Base-by-base conservation (phyloP, 345 rosid species). In the Populus nigra region DNA sequence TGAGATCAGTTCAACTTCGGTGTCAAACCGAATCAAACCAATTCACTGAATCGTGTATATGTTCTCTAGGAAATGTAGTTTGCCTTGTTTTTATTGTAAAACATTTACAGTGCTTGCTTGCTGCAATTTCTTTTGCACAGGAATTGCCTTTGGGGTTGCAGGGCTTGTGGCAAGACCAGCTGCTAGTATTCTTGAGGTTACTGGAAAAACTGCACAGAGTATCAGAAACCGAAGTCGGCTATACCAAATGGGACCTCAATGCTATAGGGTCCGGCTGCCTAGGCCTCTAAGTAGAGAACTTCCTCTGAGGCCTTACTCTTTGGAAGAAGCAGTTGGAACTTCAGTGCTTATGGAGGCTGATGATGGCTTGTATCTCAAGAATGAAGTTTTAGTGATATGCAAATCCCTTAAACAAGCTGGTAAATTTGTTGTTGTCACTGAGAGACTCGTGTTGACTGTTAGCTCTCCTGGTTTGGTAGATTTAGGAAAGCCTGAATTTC, bases 81-180 rank as follows among this genome's bases (percentile, higher is more conserved):
- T 68, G 50, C 50, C 17, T 45, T 45, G 17, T 45, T 45, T 45
- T 45, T 45, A 45, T 45, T 45, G 50, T 4, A 45, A 45, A 45
- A 13, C 33, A 11, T 55, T 59, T 33, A 73, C 22, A 59, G 33
- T n/a, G 27, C 57, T 80, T 67, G 70, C 79, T 23, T 27, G 35
- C 35, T 65, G 68, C 43, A 66, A 23, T 72, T 50, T 49, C 31
- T 22, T 79, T 35, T 12, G 29, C 67, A 69, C 85, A 95, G 99
- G 98, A 76, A 77, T 92, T 68, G 99, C 96, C 27, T 78, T 90
- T 68, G 99, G 99, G 78, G 86, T 95, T 13, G 89, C 99, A n/a
- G 94, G 99, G 84, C 89, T 95, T 41, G 98, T 95, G 86, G 98
- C 97, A 76, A 88, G 91, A 80, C 99, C 99, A 25, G 89, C 98